Evolutionary conservation across 2,329 filamentous ascomycete species (phyloP), one percentile per base, ranked within the genome.

Genomic region (Aspergillus persii): DNA sequence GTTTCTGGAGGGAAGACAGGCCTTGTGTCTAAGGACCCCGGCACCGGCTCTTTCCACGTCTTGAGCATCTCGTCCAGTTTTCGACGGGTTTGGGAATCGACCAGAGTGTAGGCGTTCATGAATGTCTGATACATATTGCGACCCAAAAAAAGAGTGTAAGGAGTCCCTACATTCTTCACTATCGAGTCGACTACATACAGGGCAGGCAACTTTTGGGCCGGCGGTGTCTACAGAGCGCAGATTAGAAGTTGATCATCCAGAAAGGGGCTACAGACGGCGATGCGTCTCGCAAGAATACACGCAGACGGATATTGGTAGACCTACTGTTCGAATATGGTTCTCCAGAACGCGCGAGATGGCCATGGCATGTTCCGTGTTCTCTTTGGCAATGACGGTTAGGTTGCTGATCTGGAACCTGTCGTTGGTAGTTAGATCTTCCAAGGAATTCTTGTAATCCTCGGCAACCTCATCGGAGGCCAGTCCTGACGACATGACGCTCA

Each of bases 151-250:
- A 98, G 83, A 0, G 94, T 98, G 77, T 99, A 99, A 7, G 95
- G 95, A 0, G 94, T 97, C 61, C 95, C 95, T 62, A 99, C 92
- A 80, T 99, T 98, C 78, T 99, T 99, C 73, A 96, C 93, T 62
- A 99, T 94, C 15, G 94, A 98, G 78, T 99, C 95, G 71, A 99
- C 88, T 65, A 99, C 91, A 78, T 98, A 99, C 30, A 99, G 84
- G n/a, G 95, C 92, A 18, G 95, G 93, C 2, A 99, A 82, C 73
- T 98, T 99, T 76, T 92, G 93, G 61, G 87, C 84, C 44, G 95
- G 92, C 50, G 92, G 86, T 56, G 90, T 91, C 95, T 99, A 77
- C 65, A 74, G 54, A 69, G 63, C 64, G 68, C 56, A 67, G 59
- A 72, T 75, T 73, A 73, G 72, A 75, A 65, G 62, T 62, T 59